Percentiles rank a stretch among this genome's conserved stretches.
phyloP scores from a whole-genome alignment of 805 yeast species.

The Kuraishia capsulata region DNA sequence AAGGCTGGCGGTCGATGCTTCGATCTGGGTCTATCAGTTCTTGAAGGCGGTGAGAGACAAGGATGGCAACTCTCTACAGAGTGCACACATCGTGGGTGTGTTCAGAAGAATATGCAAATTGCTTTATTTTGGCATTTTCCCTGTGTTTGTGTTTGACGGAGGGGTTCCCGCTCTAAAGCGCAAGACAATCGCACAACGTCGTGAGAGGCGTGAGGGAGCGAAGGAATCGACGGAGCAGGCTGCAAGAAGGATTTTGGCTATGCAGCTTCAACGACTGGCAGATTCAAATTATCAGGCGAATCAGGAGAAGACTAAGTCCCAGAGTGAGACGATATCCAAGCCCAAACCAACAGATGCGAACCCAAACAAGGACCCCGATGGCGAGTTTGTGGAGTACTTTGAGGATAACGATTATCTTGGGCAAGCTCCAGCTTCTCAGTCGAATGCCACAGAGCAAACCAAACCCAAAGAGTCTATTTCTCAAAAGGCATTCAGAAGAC shows the following conservation, averaged over 20 bases:
- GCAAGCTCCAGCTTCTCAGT: constrained; percentile 1
- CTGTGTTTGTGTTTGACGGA: constrained; percentile 93
- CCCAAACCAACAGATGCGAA: constrained; percentile 5
- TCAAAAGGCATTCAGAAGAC: constrained; percentile 30
- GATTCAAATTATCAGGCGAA: constrained; percentile 13
- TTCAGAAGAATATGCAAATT: constrained; percentile 89
- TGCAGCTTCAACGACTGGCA: constrained; percentile 60
- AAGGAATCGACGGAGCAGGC: constrained; percentile 61
- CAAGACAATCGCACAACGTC: constrained; percentile 66
- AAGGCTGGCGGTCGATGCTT: constrained; percentile 90
- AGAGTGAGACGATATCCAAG: constrained; percentile 2
- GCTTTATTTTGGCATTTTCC: constrained; percentile 76
- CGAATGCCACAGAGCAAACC: constrained; percentile 5
- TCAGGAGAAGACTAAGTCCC: constrained; percentile 2
- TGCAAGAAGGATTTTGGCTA: constrained; percentile 73
- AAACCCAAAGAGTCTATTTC: constrained; percentile 6
- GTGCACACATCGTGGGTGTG: constrained; percentile 91
- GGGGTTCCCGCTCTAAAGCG: constrained; percentile 83
- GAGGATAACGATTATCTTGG: constrained; percentile 22
- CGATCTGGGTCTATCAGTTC: constrained; percentile 97
- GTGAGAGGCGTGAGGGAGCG: constrained; percentile 66
- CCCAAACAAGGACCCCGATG: constrained; percentile 13
- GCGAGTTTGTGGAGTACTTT: constrained; percentile 24
- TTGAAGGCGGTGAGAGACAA: constrained; percentile 87
- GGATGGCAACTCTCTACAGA: constrained; percentile 67